Evolutionary conservation across 202 grass and related monocot species (phyloP).

Genomic region (Panicum virgatum): DNA sequence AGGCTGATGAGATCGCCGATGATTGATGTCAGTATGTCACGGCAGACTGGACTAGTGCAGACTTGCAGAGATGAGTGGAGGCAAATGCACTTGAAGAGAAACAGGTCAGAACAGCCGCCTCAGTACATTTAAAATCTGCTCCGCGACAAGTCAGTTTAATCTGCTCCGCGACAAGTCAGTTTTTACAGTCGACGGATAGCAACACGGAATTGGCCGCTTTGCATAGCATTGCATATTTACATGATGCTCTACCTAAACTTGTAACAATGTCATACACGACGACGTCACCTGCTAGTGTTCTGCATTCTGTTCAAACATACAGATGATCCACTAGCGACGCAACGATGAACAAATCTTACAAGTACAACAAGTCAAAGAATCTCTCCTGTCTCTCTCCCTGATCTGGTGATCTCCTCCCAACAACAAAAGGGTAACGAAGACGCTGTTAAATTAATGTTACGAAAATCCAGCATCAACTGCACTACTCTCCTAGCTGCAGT

Average conservation of each 20-base stretch:
- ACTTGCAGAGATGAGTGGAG: neutral
- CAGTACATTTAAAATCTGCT: neutral
- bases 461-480: neutral
- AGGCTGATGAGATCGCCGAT: neutral
- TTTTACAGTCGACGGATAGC: neutral
- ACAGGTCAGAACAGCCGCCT: neutral
- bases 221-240: neutral
- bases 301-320: neutral
- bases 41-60: neutral
- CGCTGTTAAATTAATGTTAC: no score
- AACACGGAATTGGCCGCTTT: neutral
- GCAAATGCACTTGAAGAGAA: neutral
- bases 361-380: neutral
- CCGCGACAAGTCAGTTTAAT: slow-evolving; percentile 19
- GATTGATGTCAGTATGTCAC: slow-evolving; percentile 13
- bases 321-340: neutral
- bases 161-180: no score
- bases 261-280: no score
- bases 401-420: no score
- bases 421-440: neutral
- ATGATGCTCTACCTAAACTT: neutral
- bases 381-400: neutral
- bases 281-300: no score
- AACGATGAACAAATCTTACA: neutral
- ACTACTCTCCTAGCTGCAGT: neutral